phyloP scores from a whole-genome alignment of 371 early-diverging fungal genomes.

The Dichotomocladium elegans region DNA sequence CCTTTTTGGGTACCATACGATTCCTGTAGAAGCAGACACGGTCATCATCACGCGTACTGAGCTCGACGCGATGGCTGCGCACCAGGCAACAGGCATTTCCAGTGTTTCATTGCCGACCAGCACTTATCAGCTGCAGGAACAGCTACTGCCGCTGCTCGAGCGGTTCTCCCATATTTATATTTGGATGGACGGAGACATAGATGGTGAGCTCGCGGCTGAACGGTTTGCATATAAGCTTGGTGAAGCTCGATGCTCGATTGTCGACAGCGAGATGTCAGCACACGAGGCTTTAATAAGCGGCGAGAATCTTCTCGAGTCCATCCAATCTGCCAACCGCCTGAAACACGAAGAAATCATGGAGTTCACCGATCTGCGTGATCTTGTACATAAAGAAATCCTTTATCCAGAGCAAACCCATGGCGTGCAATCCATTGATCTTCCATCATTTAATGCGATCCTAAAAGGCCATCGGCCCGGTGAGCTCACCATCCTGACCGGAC shows the following conservation, averaged over 20 bases:
- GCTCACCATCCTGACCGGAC: conserved; percentile 70
- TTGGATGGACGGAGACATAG: conserved; percentile 71
- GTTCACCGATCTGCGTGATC: conserved; percentile 58
- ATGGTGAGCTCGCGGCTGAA: conserved; percentile 58
- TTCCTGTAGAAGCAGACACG: conserved; percentile 26
- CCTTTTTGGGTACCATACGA: conserved; percentile 65
- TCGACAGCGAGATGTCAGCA: conserved; percentile 41
- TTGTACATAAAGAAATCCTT: conserved; percentile 63
- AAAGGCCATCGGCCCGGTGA: conserved; percentile 78
- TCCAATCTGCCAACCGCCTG: conserved; percentile 40
- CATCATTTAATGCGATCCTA: conserved; percentile 55
- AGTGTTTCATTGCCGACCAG: conserved; percentile 52
- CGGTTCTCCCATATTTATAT: conserved; percentile 62
- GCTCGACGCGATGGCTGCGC: conserved; percentile 70
- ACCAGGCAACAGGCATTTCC: conserved; percentile 64
- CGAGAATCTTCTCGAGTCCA: conserved; percentile 24
- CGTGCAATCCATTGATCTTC: conserved; percentile 57
- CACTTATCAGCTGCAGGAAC: conserved; percentile 60
- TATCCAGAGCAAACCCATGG: conserved; percentile 67
- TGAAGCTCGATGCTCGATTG: conserved; percentile 52
- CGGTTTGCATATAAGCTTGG: conserved; percentile 64
- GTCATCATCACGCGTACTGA: conserved; percentile 60
- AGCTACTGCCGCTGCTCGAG: conserved; percentile 58
- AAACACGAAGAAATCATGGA: conserved; percentile 66
- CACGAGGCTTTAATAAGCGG: conserved; percentile 31